Evolutionary conservation across 2,329 filamentous ascomycete genomes (phyloP).

Genomic region (Parasarocladium wereldwijsianum): DNA sequence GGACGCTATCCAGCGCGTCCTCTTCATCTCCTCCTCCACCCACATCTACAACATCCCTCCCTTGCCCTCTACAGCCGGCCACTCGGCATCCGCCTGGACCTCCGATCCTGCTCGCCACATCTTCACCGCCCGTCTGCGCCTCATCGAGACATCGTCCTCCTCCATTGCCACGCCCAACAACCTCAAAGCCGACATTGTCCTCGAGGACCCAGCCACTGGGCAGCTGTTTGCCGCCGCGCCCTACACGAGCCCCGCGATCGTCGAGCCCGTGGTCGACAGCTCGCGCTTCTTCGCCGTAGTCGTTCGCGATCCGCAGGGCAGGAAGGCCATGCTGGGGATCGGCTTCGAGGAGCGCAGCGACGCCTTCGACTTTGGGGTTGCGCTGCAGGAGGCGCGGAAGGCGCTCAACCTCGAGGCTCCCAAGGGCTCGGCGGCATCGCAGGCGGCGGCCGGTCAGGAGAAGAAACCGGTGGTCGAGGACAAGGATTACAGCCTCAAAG

Average conservation of each 20-base stretch:
- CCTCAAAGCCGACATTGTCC: conserved; percentile 59
- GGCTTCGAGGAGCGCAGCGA: conserved; percentile 79
- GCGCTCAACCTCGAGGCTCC: conserved; percentile 43
- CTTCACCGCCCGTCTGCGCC: conserved; percentile 69
- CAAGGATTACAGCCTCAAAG: conserved; percentile 72
- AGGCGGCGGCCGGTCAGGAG: conserved; percentile 6
- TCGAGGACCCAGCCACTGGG: conserved; percentile 60
- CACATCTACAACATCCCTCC: conserved; percentile 85
- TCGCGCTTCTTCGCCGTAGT: conserved; percentile 73
- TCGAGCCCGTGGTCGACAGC: conserved; percentile 68
- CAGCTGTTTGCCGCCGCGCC: conserved; percentile 75
- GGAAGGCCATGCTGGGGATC: conserved; percentile 68
- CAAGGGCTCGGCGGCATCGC: not conserved
- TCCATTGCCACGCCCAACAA: conserved; percentile 26
- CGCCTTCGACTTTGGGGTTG: conserved; percentile 74
- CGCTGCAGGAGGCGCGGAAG: conserved; percentile 64
- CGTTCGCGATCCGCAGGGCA: conserved; percentile 59
- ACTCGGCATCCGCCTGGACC: conserved; percentile 68
- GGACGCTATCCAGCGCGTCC: conserved; percentile 71
- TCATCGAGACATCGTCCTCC: conserved; percentile 54
- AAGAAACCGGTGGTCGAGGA: conserved; percentile 23
- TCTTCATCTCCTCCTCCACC: conserved; percentile 60
- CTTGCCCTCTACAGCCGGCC: conserved; percentile 61
- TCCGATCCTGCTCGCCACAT: conserved; percentile 56
- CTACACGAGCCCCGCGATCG: conserved; percentile 48